These are phyloP conservation scores for Salvia rosmarinus DNA, from an alignment of 257 asterid species.

Conservation along the genomic window DNA sequence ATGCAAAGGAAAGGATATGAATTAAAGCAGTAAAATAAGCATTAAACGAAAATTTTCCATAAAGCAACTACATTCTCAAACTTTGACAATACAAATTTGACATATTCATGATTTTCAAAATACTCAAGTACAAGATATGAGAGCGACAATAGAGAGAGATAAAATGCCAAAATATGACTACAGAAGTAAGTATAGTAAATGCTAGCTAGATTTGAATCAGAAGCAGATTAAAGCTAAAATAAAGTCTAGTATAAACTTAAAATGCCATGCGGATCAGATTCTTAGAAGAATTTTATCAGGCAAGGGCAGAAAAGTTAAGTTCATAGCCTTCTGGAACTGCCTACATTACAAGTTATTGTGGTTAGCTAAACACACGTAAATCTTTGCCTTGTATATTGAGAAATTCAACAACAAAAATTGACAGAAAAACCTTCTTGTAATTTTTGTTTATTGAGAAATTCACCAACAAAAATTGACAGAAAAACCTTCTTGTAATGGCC, in stretches of 20 bases:
- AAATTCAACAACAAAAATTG: no score
- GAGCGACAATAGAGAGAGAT: slow-evolving; percentile 2
- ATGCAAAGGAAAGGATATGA: slow-evolving; percentile 13
- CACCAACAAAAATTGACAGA: slow-evolving; percentile 16
- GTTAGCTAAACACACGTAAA: background rate
- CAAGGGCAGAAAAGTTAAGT: slow-evolving; percentile 5
- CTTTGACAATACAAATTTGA: background rate
- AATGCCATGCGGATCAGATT: slow-evolving; percentile 3
- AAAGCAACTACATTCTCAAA: slow-evolving; percentile 15
- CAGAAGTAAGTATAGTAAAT: slow-evolving; percentile 14
- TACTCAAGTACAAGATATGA: background rate
- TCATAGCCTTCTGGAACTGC: background rate
- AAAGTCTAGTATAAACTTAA: background rate
- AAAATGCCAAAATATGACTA: slow-evolving; percentile 10
- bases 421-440: no score
- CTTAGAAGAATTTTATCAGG: background rate
- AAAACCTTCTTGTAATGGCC: background rate
- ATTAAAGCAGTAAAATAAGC: background rate
- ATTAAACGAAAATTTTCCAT: background rate
- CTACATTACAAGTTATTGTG: background rate
- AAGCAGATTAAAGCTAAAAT: background rate
- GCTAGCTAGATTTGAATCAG: slow-evolving; percentile 1
- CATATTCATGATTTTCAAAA: background rate
- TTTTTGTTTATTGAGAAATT: slow-evolving; percentile 7
- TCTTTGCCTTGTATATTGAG: background rate